Conservation (phyloP, 352 stramenopile species). For the Aphanomyces euteiches region DNA sequence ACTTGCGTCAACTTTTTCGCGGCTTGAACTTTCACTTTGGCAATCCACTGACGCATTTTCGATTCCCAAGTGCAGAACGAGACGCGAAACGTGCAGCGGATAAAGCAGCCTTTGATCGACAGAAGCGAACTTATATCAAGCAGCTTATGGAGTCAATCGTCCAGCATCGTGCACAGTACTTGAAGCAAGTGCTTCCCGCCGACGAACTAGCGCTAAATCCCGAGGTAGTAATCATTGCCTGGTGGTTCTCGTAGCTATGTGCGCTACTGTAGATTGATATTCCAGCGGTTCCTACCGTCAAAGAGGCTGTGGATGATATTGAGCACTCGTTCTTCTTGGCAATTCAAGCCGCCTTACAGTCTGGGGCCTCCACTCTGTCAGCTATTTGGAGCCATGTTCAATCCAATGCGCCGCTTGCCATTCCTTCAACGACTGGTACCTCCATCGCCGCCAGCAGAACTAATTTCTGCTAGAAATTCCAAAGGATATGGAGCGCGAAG, state of each 20-base stretch:
- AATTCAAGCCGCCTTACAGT: constrained; percentile 7
- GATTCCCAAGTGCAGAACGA: constrained; percentile 17
- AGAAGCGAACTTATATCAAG: neutral
- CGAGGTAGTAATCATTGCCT: constrained; percentile 12
- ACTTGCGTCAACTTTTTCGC: constrained; percentile 21
- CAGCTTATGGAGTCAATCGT: constrained; percentile 22
- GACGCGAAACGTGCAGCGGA: neutral
- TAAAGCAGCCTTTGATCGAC: constrained; percentile 5
- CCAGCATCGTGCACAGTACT: constrained; percentile 6
- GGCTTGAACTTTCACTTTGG: constrained; percentile 30
- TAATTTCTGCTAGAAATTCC: neutral
- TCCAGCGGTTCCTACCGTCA: neutral
- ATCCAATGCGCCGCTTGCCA: neutral
- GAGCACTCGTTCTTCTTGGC: constrained; percentile 23
- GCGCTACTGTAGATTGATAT: neutral
- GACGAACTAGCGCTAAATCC: constrained; percentile 17
- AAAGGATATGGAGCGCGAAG: neutral
- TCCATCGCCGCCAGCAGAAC: neutral
- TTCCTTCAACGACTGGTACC: neutral
- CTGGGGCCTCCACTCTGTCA: neutral
- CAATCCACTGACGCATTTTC: constrained; percentile 20
- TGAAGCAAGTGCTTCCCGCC: constrained; percentile 6
- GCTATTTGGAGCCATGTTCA: neutral
- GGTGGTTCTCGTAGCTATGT: neutral
- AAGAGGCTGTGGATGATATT: neutral